Evolutionary conservation across 441 rosid genomes (phyloP), one percentile per base, ranked within the genome.

Genomic region (Metrosideros polymorpha): DNA sequence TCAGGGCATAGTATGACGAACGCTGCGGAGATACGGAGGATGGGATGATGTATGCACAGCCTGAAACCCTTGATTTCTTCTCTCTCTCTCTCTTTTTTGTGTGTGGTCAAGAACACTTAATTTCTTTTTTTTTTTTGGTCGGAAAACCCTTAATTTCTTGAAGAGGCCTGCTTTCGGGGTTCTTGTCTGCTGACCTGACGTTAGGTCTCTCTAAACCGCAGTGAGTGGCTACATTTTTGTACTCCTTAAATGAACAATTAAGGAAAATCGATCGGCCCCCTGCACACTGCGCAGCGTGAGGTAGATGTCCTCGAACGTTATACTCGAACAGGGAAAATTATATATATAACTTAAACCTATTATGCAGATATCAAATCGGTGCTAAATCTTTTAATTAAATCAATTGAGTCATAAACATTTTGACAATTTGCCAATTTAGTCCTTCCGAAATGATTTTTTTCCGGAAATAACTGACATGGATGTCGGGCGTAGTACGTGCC

Each of bases 281-380:
- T 4, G 76, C 3, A 18, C 76, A 2, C 7, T 18, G 76, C 43
- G 9, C 4, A 43, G 76, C 42, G 1, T 0, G 42, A 32, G 1
- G 76, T 4, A 63, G 76, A 63, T 18, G 25, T 19, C 76, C 76
- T 32, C 19, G 76, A 32, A 22, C 25, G 1, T 17, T 17, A 18
- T 63, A 61, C 43, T 12, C 12, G 63, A 57, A 6, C 32, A 57
- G n/a, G 17, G 13, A 27, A 27, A n/a, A 12, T 57, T n/a, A n/a
- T n/a, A n/a, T n/a, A n/a, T n/a, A n/a, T n/a, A n/a, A n/a, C n/a
- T n/a, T n/a, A n/a, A n/a, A n/a, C n/a, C n/a, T n/a, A 0, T 27
- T 6, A 1, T n/a, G n/a, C 0, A 2, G 0, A 27, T 6, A 25
- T 0, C 32, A 1, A 57, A 57, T 57, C 29, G n/a, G 1, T n/a